Conservation (phyloP, 441 rosid species). For the Croton setiger region DNA sequence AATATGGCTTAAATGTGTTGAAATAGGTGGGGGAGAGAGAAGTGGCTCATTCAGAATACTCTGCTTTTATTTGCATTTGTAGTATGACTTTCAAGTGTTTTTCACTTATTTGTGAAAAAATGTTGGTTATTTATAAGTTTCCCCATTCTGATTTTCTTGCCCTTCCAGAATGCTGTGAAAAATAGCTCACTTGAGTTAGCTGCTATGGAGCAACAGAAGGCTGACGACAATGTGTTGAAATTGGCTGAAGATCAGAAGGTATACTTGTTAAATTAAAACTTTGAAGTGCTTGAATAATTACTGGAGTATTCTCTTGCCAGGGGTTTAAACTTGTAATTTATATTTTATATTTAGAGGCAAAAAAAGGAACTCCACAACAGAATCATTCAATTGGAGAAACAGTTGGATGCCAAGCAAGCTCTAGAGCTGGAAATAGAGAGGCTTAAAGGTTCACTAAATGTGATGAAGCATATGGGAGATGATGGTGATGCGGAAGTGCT, state of each 20-base stretch:
- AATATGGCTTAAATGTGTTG: background rate
- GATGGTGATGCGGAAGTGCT: constrained; percentile 65
- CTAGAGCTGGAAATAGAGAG: constrained; percentile 80
- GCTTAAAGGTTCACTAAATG: constrained; percentile 55
- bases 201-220: constrained; percentile 69
- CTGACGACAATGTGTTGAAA: constrained; percentile 67
- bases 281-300: constrained; percentile 23
- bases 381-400: constrained; percentile 58
- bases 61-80: constrained; percentile 1
- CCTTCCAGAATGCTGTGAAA: constrained; percentile 50
- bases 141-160: constrained; percentile 14
- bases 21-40: background rate
- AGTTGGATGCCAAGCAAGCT: constrained; percentile 80
- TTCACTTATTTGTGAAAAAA: constrained; percentile 1
- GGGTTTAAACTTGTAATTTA: constrained; percentile 10
- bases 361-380: constrained; percentile 66
- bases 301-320: constrained; percentile 17
- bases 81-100: constrained; percentile 9
- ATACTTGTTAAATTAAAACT: constrained; percentile 14
- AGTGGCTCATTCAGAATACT: background rate
- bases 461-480: constrained; percentile 67
- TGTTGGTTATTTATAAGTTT: background rate
- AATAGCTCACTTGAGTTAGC: constrained; percentile 63
- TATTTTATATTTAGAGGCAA: constrained; percentile 52
- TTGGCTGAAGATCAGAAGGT: constrained; percentile 95